A percentile compares a stretch with the other conserved stretches of the same genome.
Conservation (phyloP, 805 yeast species). For the Ogataea thermomethanolica region DNA sequence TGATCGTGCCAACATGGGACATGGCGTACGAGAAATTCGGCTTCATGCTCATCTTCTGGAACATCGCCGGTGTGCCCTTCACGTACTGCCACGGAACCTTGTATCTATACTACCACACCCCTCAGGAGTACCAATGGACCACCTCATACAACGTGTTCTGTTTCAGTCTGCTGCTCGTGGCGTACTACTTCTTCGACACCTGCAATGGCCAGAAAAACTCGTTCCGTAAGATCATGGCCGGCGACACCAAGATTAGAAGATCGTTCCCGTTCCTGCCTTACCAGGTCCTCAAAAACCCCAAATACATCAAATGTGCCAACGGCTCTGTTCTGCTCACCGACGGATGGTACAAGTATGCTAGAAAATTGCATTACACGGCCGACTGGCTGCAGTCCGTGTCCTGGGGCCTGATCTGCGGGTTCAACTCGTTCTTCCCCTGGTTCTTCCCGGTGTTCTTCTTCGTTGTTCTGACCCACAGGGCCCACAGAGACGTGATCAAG, state of each 20-base stretch:
- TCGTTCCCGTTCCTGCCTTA: constrained; percentile 92
- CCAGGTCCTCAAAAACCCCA: constrained; percentile 78
- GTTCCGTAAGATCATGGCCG: constrained; percentile 80
- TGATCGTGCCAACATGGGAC: constrained; percentile 98
- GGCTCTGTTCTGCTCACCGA: constrained; percentile 85
- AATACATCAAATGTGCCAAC: constrained; percentile 75
- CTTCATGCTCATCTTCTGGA: constrained; percentile 98
- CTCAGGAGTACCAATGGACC: constrained; percentile 77
- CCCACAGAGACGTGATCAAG: constrained; percentile 80
- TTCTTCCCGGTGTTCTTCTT: constrained; percentile 92
- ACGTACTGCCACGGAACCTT: constrained; percentile 94
- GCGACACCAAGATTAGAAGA: constrained; percentile 72
- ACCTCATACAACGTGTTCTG: constrained; percentile 53
- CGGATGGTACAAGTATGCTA: constrained; percentile 93
- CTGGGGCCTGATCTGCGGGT: constrained; percentile 93
- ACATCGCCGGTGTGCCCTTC: constrained; percentile 98
- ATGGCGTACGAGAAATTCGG: constrained; percentile 99
- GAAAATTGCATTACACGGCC: constrained; percentile 94
- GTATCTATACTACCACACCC: constrained; percentile 78
- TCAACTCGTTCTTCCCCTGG: constrained; percentile 87
- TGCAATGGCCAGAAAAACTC: constrained; percentile 93
- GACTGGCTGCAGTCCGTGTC: constrained; percentile 84
- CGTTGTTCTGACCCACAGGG: constrained; percentile 82
- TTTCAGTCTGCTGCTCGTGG: constrained; percentile 53
- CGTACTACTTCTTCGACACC: constrained; percentile 93